Evolutionary conservation across 495 filamentous ascomycete species (phyloP).

Genomic region (Neurospora sp.): DNA sequence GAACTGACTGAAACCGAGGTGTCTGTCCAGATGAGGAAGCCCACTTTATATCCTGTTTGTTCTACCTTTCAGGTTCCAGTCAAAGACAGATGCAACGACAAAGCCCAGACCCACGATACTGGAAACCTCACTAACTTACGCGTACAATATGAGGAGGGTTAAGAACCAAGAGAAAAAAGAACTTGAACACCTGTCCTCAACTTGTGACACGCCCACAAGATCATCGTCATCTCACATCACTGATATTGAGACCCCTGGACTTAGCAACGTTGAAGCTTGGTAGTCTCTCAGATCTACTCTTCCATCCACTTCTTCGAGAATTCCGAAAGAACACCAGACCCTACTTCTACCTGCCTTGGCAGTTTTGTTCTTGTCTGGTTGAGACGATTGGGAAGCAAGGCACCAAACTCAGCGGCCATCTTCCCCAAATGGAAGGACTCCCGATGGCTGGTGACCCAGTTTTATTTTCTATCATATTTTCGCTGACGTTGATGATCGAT

Average conservation of each 20-base stretch:
- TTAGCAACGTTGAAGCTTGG: not conserved
- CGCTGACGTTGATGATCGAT: not conserved
- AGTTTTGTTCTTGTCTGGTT: not conserved
- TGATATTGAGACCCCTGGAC: not conserved
- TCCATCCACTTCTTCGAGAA: not conserved
- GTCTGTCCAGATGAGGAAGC: not conserved
- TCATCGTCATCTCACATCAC: not conserved
- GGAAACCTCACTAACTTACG: not conserved
- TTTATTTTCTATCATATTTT: not conserved
- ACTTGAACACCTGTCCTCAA: not conserved
- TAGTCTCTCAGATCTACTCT: not conserved
- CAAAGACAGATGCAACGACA: not conserved
- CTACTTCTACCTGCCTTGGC: not conserved
- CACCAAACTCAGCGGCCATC: not conserved
- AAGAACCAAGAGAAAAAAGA: not conserved
- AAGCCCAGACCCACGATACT: not conserved
- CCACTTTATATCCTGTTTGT: not conserved
- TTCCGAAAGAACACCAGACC: not conserved
- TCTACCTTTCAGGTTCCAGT: not conserved
- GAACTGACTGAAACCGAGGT: not conserved
- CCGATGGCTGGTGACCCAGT: not conserved
- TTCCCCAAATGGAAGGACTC: not conserved
- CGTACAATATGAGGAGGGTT: not conserved
- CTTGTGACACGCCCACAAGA: not conserved
- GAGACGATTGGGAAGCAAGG: not conserved